Percentiles rank a stretch among this genome's conserved stretches.
Conservation (phyloP, 2,329 filamentous ascomycete species). For the Fusarium temperatum region DNA sequence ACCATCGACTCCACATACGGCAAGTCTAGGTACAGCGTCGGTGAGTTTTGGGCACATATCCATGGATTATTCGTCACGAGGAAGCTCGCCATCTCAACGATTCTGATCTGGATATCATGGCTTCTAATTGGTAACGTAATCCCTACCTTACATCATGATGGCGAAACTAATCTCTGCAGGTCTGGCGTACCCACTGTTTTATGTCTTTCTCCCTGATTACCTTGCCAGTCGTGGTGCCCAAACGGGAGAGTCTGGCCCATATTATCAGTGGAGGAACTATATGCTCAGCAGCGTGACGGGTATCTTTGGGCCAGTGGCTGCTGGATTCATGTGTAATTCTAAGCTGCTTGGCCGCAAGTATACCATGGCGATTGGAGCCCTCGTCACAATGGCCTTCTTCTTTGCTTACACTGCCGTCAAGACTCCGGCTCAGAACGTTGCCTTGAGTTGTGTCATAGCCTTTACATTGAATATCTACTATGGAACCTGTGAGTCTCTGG, state of each 20-base stretch:
- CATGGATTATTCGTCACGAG: not conserved
- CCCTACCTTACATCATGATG: fast-evolving
- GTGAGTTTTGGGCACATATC: not conserved
- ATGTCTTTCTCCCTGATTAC: not conserved
- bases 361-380: not conserved
- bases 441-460: not conserved
- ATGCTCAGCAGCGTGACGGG: not conserved
- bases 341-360: not conserved
- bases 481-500: not conserved
- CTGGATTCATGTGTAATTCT: not conserved
- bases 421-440: not conserved
- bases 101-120: not conserved
- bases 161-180: not conserved
- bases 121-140: not conserved
- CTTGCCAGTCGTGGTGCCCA: not conserved
- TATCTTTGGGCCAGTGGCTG: not conserved
- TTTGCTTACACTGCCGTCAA: not conserved
- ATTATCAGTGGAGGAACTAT: not conserved
- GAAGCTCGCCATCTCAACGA: not conserved
- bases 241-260: not conserved
- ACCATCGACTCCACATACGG: not conserved
- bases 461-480: not conserved
- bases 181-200: not conserved
- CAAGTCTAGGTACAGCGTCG: not conserved
- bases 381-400: not conserved